Base-by-base conservation (phyloP, 768 basidiomycete species). In the Auricularia auricula-judae region DNA sequence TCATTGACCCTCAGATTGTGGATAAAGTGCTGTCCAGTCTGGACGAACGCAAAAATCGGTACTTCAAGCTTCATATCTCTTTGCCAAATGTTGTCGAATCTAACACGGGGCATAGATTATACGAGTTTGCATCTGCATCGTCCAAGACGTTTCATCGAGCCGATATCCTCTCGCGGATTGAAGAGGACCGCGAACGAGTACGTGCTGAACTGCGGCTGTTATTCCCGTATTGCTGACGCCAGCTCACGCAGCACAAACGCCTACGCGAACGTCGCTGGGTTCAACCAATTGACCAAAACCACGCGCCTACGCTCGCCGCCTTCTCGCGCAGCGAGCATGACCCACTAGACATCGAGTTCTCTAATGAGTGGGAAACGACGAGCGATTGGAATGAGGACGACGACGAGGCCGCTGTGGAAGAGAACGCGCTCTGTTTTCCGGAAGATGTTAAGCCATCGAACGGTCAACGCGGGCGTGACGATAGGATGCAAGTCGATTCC, bases 341-440 rank as follows among this genome's bases (percentile, higher is more conserved):
- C 29, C n/a, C 53, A n/a, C 53, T 54, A 8, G 91, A 91, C 68
- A 87, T 92, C 64, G 89, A 92, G 73, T 93, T 92, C 69, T 90
- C 93, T 70, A 91, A 91, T 66, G 89, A 89, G 66, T 93, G 91
- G 90, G 91, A 92, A 73, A 84, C 89, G 51, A 90, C 88, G 62
- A 91, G 90, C 68, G 89, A 91, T 75, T 92, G 90, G 89, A 92
- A 92, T 73, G 90, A 91, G 73, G 90, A 92, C 67, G 90, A 92
- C 69, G 86, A 87, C 2, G 89, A 92, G 65, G 88, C 86, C 3
- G 84, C 83, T 21, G 73, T 72, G 23, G 89, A 91, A 69, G 88
- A 92, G 73, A 84, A 83, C 63, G 81, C 80, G 59, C 71, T 91
- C 3, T 90, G 89, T 72, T 89, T 87, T 74, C 47, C 47, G 18